Percentiles rank a stretch among this genome's conserved stretches.
phyloP scores from a whole-genome alignment of 1,139 yeast species.

The Lodderomyces oxycetoniae region DNA sequence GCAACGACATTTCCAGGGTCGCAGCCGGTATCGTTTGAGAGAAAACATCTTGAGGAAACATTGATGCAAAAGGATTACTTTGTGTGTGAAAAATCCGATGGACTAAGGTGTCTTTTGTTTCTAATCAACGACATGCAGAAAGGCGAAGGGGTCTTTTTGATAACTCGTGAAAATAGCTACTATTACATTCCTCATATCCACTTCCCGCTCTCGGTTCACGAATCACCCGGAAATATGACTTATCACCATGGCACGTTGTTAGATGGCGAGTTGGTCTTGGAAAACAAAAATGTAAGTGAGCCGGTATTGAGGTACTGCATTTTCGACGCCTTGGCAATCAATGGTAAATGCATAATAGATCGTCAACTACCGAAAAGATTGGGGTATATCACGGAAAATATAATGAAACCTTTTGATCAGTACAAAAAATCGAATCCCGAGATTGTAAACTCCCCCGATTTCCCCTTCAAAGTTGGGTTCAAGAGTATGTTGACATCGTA shows the following conservation, averaged over 20 bases:
- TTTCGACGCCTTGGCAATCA: conserved; percentile 86
- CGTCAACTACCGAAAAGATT: conserved; percentile 74
- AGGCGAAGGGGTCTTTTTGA: conserved; percentile 68
- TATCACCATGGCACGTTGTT: conserved; percentile 83
- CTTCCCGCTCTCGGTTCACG: conserved; percentile 57
- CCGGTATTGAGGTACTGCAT: conserved; percentile 66
- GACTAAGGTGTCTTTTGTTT: conserved; percentile 72
- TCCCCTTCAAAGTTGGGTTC: conserved; percentile 81
- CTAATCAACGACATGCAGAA: conserved; percentile 66
- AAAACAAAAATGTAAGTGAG: conserved; percentile 45
- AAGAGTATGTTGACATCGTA: conserved; percentile 85
- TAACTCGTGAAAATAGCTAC: conserved; percentile 86
- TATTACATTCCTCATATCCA: conserved; percentile 77
- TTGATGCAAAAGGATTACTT: conserved; percentile 60
- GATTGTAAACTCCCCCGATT: conserved; percentile 56
- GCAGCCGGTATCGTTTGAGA: conserved; percentile 89
- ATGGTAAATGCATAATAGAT: conserved; percentile 64
- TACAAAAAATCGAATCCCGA: conserved; percentile 68
- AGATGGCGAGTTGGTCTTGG: conserved; percentile 84
- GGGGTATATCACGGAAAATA: conserved; percentile 80
- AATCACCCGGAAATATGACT: conserved; percentile 47
- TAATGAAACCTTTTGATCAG: conserved; percentile 75
- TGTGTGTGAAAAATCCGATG: conserved; percentile 96
- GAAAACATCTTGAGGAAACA: conserved; percentile 62
- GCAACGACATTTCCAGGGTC: conserved; percentile 72